Base-by-base conservation (phyloP, 2,329 filamentous ascomycete species). In the Leptographium flavum region DNA sequence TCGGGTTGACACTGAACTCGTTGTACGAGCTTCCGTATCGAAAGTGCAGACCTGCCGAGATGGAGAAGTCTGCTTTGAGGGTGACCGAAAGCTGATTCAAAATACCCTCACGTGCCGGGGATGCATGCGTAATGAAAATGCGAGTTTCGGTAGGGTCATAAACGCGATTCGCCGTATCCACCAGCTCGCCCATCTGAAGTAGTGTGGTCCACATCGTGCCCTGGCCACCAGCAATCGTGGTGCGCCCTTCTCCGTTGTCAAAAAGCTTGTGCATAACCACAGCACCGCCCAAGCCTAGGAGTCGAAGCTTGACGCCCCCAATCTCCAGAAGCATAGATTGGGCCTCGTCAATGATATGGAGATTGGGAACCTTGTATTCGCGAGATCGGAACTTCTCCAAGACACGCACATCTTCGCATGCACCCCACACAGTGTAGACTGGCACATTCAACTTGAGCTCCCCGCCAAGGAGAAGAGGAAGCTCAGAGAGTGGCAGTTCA, bases 191-290 rank as follows among this genome's bases (percentile, higher is more conserved):
- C 83, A 98, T 98, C 66, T 98, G 92, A 52, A 98, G 67, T 27
- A 98, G 70, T 7, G 92, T 98, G 8, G 92, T 98, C 92, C 92
- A 98, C 92, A 98, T 98, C 39, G 92, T 98, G 50, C 92, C 92
- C 63, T 98, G 92, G 19, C 92, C 92, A 60, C 92, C 92, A 21
- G 92, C 92, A 63, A 98, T 98, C 2, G 93, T 98, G 42, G 92
- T 98, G 63, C 90, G 81, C 49, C 92, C 92, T 60, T 98, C 92
- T 45, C 92, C 92, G 55, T 98, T 98, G 63, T 98, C 92, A 58
- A 98, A 98, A 17, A 98, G 77, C 73, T 98, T 98, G 73, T 98
- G 92, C 87, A 98, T 98, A 49, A 98, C 92, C 5, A 98, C 90
- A 7, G 92, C 92, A 56, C 92, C 92, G 53, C 92, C 92, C 30